A percentile compares a stretch with the other conserved stretches of the same genome.
phyloP scores from a whole-genome alignment of 202 grass and related monocot genomes.

The Musa balbisiana region DNA sequence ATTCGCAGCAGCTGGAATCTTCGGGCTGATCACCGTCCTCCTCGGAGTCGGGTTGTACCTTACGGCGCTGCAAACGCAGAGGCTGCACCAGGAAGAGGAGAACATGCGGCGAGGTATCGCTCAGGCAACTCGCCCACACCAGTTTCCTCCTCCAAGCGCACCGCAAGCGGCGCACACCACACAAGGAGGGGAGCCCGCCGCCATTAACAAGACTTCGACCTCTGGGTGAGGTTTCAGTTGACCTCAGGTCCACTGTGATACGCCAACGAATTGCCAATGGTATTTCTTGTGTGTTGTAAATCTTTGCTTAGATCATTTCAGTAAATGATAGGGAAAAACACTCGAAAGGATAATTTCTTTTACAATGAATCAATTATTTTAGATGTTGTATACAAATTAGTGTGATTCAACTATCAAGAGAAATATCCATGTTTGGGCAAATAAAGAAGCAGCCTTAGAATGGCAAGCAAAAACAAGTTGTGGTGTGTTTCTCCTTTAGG shows the following conservation, averaged over 20 bases:
- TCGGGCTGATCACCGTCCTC: conserved; percentile 69
- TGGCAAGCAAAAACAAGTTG: neutral
- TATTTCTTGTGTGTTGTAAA: neutral
- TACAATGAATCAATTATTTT: neutral
- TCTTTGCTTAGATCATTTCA: neutral
- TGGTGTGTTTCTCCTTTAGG: no score
- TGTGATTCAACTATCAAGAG: neutral
- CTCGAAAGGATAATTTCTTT: neutral
- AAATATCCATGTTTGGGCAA: neutral
- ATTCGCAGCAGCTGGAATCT: conserved; percentile 70
- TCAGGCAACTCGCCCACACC: conserved; percentile 14
- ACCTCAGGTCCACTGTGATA: neutral
- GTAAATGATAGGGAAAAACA: neutral
- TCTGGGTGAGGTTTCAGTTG: conserved; percentile 9
- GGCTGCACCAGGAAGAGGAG: conserved; percentile 29
- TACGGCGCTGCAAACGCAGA: conserved; percentile 40
- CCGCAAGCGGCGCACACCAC: conserved; percentile 5
- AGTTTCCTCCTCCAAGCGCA: neutral
- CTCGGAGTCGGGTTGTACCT: conserved; percentile 74
- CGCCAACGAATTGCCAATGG: no score
- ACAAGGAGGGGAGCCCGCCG: neutral
- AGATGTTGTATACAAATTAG: neutral
- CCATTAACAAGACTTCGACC: conserved; percentile 28
- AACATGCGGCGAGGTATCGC: conserved; percentile 13
- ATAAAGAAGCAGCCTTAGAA: neutral